Evolutionary conservation across 495 filamentous ascomycete species (phyloP), one percentile per base, ranked within the genome.

Genomic region (Apiosordaria backusii): DNA sequence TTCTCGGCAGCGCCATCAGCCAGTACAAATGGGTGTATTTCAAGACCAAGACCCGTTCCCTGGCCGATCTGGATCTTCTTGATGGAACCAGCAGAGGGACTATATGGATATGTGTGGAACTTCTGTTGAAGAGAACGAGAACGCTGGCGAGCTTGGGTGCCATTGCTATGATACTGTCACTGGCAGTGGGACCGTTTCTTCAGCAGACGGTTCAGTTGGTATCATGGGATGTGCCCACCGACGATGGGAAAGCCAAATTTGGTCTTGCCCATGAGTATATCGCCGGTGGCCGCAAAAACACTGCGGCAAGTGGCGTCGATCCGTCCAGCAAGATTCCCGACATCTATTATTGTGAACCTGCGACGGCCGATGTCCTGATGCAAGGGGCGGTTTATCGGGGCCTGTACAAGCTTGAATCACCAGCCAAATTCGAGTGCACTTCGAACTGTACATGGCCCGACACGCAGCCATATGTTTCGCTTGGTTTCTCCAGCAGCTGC

Each of bases 351-450:
- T 7, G 19, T 55, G 22, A 55, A 55, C 7, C 52, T 21, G 52
- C 57, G 16, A 64, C 57, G 13, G n/a, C 45, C 19, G 67, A 69
- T 24, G 19, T 19, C 18, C 15, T 53, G 22, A 69, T 69, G 64
- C 67, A 66, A 15, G 67, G 67, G 1, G 67, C 67, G 18, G 58
- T 69, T 1, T 69, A 40, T 21, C 16, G 67, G n/a, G 67, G 67
- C 3, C 18, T 69, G 10, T 69, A 53, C 52, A 26, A 63, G 1
- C 67, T 69, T 19, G 63, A 50, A 16, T 35, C 60, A 6, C 22
- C 67, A 3, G 13, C 59, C 9, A 57, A 60, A 1, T 65, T 69
- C 60, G 35, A 66, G 52, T 69, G 67, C 45, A 27, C 63, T 25
- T 63, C 67, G 4, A 69, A 24, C 5, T 69, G 67, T 45, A 23